phyloP scores from a whole-genome alignment of 768 basidiomycete species.

The Melanogaster broomeanus region DNA sequence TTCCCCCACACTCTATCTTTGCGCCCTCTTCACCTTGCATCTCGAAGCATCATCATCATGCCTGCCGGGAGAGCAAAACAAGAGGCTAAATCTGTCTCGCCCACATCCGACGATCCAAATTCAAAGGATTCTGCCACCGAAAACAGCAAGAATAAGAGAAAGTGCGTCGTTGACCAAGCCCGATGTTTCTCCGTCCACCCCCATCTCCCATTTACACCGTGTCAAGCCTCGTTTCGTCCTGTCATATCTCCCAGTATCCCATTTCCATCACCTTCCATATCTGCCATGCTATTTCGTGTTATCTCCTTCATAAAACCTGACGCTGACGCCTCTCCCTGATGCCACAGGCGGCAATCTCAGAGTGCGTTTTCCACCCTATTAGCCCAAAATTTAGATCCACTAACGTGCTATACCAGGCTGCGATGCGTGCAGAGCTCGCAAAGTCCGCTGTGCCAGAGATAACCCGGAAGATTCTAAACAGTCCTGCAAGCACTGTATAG shows the following conservation, averaged over 20 bases:
- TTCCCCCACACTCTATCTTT: slow-evolving; percentile 15
- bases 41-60: slow-evolving; percentile 43
- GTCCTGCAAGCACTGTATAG: slow-evolving; percentile 85
- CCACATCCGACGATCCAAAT: slow-evolving; percentile 64
- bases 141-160: slow-evolving; percentile 78
- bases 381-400: slow-evolving; percentile 23
- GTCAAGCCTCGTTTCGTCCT: slow-evolving; percentile 25
- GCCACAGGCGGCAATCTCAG: slow-evolving; percentile 77
- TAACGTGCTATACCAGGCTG: slow-evolving; percentile 54
- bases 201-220: slow-evolving; percentile 29
- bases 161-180: slow-evolving; percentile 58
- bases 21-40: slow-evolving; percentile 16
- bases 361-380: slow-evolving; percentile 49
- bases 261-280: slow-evolving; percentile 12
- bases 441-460: slow-evolving; percentile 83
- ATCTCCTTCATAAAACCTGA: slow-evolving; percentile 28
- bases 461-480: slow-evolving; percentile 75
- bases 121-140: slow-evolving; percentile 56
- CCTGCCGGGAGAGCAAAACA: slow-evolving; percentile 69
- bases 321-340: slow-evolving; percentile 34
- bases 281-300: slow-evolving; percentile 41
- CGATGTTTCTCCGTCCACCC: slow-evolving; percentile 55
- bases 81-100: slow-evolving; percentile 60
- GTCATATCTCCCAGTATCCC: not conserved
- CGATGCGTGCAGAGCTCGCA: slow-evolving; percentile 84